Evolutionary conservation across 2,329 filamentous ascomycete species (phyloP).

Genomic region (Epichloe hybrida): DNA sequence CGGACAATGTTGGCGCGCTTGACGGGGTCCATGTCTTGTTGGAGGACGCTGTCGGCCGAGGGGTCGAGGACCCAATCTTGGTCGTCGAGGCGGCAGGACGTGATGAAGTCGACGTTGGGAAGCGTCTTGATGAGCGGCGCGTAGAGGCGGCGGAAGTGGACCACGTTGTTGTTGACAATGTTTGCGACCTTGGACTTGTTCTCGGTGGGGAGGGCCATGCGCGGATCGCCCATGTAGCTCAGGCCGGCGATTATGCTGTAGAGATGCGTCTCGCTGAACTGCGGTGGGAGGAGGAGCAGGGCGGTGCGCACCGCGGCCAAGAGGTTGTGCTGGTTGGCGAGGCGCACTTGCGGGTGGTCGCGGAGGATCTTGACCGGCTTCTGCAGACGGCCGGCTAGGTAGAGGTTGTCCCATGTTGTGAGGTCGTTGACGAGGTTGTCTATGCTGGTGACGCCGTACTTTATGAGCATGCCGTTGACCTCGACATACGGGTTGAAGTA

Average conservation of each 20-base stretch:
- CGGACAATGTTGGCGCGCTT: slow-evolving; percentile 94
- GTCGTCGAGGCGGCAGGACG: slow-evolving; percentile 30
- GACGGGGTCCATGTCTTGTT: slow-evolving; percentile 85
- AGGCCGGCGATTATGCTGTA: slow-evolving; percentile 87
- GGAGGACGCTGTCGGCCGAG: slow-evolving; percentile 51
- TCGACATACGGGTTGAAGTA: slow-evolving; percentile 97
- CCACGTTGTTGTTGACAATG: slow-evolving; percentile 82
- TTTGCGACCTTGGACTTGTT: slow-evolving; percentile 87
- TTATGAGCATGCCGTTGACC: slow-evolving; percentile 89
- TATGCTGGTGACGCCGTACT: slow-evolving; percentile 93
- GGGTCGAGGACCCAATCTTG: slow-evolving; percentile 26
- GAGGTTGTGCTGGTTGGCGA: slow-evolving; percentile 93
- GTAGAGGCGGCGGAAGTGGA: slow-evolving; percentile 85
- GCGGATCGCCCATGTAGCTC: slow-evolving; percentile 90
- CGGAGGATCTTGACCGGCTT: slow-evolving; percentile 97
- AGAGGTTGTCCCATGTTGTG: slow-evolving; percentile 83
- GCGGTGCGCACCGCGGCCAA: slow-evolving; percentile 84
- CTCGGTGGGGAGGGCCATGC: slow-evolving; percentile 83
- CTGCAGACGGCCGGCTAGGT: slow-evolving; percentile 89
- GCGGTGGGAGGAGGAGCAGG: slow-evolving; percentile 67
- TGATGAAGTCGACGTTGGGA: slow-evolving; percentile 71
- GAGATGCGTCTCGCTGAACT: slow-evolving; percentile 75
- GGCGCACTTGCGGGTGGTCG: slow-evolving; percentile 80
- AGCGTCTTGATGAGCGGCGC: slow-evolving; percentile 78
- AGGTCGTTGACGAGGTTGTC: slow-evolving; percentile 80